Conservation (phyloP, 148 eudicot genomes). For the Amaranthus cruentus region DNA sequence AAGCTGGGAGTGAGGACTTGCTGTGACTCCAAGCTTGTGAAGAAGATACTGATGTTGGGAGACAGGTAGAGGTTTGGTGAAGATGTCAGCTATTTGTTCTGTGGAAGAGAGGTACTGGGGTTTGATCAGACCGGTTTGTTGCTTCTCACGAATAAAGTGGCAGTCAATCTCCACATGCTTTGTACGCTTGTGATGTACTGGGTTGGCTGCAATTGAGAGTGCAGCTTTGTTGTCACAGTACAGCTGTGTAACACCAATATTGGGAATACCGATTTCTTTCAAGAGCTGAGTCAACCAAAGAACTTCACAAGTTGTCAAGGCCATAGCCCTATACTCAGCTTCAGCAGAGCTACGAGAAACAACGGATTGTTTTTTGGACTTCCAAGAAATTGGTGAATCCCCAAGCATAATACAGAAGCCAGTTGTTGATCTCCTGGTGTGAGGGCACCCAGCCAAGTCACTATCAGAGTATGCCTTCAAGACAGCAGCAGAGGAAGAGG, state of each 20-base stretch:
- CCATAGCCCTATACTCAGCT: background rate
- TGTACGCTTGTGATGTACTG: no score
- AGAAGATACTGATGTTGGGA: no score
- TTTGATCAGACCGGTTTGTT: no score
- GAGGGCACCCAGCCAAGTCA: background rate
- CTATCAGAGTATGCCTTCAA: background rate
- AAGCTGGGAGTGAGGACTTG: no score
- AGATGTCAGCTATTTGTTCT: no score
- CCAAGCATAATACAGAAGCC: background rate
- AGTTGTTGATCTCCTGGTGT: background rate
- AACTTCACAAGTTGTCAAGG: background rate
- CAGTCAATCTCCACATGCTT: no score
- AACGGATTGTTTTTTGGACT: background rate
- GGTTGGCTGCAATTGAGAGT: background rate
- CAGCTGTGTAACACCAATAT: background rate
- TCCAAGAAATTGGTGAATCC: background rate
- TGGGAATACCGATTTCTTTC: background rate
- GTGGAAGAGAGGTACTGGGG: no score
- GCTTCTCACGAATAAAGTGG: no score
- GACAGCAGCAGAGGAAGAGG: background rate
- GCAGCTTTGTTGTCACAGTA: background rate
- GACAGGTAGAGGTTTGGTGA: no score
- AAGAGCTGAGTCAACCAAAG: background rate
- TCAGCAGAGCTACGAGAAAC: background rate
- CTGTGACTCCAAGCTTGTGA: no score